phyloP scores from a whole-genome alignment of 108 stramenopile species.

The Skeletonema marinoi region DNA sequence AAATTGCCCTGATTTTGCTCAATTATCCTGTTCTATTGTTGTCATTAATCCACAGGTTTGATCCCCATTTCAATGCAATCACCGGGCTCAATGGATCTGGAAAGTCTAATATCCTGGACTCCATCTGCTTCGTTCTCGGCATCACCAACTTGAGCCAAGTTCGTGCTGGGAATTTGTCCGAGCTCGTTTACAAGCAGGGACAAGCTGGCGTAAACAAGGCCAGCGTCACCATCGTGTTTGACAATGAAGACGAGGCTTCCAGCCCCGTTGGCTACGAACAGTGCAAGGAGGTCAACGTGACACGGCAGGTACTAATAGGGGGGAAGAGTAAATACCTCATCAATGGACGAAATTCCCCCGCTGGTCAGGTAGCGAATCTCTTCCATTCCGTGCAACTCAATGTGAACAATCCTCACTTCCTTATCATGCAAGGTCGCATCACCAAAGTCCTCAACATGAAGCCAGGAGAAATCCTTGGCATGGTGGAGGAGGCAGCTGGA shows the following conservation, averaged over 20 bases:
- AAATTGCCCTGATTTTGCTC: not conserved
- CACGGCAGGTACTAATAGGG: slow-evolving; percentile 95
- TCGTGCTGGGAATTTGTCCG: slow-evolving; percentile 96
- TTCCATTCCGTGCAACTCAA: slow-evolving; percentile 99
- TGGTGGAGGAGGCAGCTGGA: slow-evolving; percentile 99
- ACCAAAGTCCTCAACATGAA: slow-evolving; percentile 99
- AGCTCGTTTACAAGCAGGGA: slow-evolving; percentile 99
- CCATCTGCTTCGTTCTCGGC: slow-evolving; percentile 99
- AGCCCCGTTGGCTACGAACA: slow-evolving; percentile 96
- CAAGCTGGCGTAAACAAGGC: slow-evolving; percentile 99
- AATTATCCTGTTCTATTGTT: not conserved
- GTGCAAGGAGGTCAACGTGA: slow-evolving; percentile 92
- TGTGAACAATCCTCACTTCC: slow-evolving; percentile 99
- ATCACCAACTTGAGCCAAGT: slow-evolving; percentile 97
- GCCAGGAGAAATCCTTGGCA: slow-evolving; percentile 97
- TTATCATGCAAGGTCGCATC: slow-evolving; percentile 99
- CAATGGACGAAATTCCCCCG: slow-evolving; percentile 93
- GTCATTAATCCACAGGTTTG: slow-evolving; percentile 72
- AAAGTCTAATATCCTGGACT: slow-evolving; percentile 98
- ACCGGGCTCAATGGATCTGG: slow-evolving; percentile 99
- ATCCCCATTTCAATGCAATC: slow-evolving; percentile 99
- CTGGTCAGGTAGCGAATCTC: slow-evolving; percentile 94
- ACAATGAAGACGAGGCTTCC: slow-evolving; percentile 88
- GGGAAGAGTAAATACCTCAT: slow-evolving; percentile 99
- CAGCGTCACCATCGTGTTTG: slow-evolving; percentile 93